Evolutionary conservation across 805 yeast genomes (phyloP).

Genomic region (Hanseniaspora vineae): DNA sequence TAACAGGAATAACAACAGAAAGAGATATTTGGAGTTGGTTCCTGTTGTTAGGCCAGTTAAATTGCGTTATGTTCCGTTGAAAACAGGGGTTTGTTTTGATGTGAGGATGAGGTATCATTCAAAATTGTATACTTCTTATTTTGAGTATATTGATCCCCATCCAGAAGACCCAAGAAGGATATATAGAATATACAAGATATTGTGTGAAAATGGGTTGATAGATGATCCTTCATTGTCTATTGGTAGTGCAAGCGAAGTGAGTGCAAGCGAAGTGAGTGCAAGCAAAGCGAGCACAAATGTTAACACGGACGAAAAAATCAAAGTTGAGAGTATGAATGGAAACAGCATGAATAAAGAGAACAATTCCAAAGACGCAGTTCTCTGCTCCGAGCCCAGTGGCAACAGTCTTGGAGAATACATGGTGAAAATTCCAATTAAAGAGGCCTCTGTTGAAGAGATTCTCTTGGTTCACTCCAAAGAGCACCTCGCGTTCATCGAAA

Average conservation of each 20-base stretch:
- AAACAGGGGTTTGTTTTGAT: slow-evolving; percentile 92
- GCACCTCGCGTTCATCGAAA: slow-evolving; percentile 62
- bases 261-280: too few relatives aligned
- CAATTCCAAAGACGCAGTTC: too few relatives aligned
- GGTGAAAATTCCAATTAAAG: slow-evolving; percentile 82
- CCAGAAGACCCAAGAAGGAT: slow-evolving; percentile 98
- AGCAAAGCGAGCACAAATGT: too few relatives aligned
- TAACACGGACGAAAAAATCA: too few relatives aligned
- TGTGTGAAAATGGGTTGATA: slow-evolving; percentile 89
- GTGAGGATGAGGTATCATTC: slow-evolving; percentile 97
- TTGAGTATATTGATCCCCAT: slow-evolving; percentile 93
- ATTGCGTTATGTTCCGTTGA: slow-evolving; percentile 37
- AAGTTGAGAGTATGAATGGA: too few relatives aligned
- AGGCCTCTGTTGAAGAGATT: slow-evolving; percentile 79
- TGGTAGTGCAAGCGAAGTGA: slow-evolving; percentile 6
- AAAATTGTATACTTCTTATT: slow-evolving; percentile 79
- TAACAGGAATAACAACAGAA: not conserved
- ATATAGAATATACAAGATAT: slow-evolving; percentile 80
- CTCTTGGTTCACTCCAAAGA: slow-evolving; percentile 72
- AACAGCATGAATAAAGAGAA: too few relatives aligned
- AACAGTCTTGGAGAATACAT: slow-evolving; percentile 62
- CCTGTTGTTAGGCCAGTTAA: not conserved
- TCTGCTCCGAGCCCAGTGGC: too few relatives aligned
- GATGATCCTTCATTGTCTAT: slow-evolving; percentile 66
- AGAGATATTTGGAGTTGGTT: not conserved